These are phyloP conservation scores for Incumbomyces delicatus DNA, from an alignment of 2,329 filamentous ascomycete genomes.

Conservation along the genomic window DNA sequence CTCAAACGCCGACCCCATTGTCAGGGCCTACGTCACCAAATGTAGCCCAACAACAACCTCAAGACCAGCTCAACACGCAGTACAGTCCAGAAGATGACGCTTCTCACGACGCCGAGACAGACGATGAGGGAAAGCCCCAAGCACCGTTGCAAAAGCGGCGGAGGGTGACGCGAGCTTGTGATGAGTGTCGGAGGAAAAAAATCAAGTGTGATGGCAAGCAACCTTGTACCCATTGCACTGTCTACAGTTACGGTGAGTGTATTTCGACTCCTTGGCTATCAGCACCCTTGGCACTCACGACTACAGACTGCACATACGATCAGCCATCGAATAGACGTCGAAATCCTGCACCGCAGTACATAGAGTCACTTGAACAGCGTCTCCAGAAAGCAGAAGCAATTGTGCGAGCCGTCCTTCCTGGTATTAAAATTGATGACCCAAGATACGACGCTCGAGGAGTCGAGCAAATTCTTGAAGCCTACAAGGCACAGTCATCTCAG, in stretches of 20 bases:
- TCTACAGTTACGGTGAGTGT: slow-evolving; percentile 87
- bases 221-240: slow-evolving; percentile 88
- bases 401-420: slow-evolving; percentile 68
- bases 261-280: slow-evolving; percentile 1
- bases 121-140: slow-evolving; percentile 21
- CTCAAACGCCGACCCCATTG: neutral
- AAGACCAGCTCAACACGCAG: neutral
- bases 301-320: slow-evolving; percentile 81
- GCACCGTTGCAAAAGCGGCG: slow-evolving; percentile 63
- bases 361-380: slow-evolving; percentile 76
- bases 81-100: neutral
- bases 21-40: neutral
- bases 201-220: slow-evolving; percentile 65
- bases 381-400: slow-evolving; percentile 74
- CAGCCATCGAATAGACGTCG: slow-evolving; percentile 85
- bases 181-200: slow-evolving; percentile 75
- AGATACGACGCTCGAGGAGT: slow-evolving; percentile 68
- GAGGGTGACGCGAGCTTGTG: slow-evolving; percentile 70
- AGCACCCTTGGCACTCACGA: neutral
- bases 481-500: slow-evolving; percentile 27
- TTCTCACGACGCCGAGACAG: slow-evolving; percentile 1
- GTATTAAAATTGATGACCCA: slow-evolving; percentile 76
- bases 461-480: slow-evolving; percentile 49
- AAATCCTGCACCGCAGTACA: slow-evolving; percentile 86
- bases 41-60: neutral